Base-by-base conservation (phyloP, 805 yeast species). In the Cephaloascus fragrans region DNA sequence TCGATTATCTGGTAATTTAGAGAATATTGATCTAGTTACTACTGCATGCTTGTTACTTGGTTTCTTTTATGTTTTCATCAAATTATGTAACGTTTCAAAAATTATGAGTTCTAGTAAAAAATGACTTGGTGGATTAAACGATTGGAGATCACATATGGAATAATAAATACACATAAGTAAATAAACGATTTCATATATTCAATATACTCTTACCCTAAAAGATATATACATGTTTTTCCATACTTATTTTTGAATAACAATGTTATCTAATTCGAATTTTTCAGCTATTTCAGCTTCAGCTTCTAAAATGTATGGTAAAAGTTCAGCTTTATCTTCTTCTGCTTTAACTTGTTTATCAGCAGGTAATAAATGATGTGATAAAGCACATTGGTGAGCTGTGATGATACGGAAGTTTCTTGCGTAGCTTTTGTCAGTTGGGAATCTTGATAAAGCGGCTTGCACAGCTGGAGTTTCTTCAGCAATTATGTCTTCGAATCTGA, bases 201-300 rank as follows among this genome's bases (percentile, higher is more conserved):
- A 12, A 23, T 12, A 23, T 23, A 23, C 12, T 12, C 28, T 6
- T 23, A 23, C 12, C 28, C n/a, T n/a, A 23, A 23, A 23, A 23
- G 28, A 23, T 23, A 23, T 23, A 23, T 23, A 23, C 28, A 23
- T 8, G 28, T 12, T 23, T 12, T 23, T 23, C 12, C 28, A 23
- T 38, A 23, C 28, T 23, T 12, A 23, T 12, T 23, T 35, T 39
- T 39, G 41, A 42, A 69, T 64, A 41, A 53, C 67, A 50, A 86
- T 71, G 73, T 85, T 83, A 73, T 93, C 95, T 57, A 93, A 78
- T 57, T 82, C 93, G 45, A 73, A 80, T 68, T 82, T 87, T 73
- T 93, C 98, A 47, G 74, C 71, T 37, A 80, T 82, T 64, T 86
- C 97, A 53, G 85, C 86, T 71, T 93, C 97, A 45, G 90, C 94